phyloP scores from a whole-genome alignment of 768 basidiomycete species.

The Termitomyces sp. region DNA sequence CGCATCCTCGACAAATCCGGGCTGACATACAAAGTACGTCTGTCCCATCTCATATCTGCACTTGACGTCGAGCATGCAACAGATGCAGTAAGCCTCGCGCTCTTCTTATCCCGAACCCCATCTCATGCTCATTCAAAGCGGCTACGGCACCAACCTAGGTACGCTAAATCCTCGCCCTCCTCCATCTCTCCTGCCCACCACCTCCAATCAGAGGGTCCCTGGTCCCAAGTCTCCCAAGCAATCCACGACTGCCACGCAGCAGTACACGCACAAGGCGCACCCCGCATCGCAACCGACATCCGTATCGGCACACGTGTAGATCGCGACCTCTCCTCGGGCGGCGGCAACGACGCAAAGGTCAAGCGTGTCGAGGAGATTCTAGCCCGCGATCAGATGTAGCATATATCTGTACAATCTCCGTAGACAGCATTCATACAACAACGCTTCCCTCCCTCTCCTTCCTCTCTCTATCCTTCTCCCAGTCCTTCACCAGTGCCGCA shows the following conservation, averaged over 20 bases:
- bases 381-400: constrained; percentile 25
- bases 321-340: constrained; percentile 51
- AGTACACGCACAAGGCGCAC: constrained; percentile 70
- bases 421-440: constrained; percentile 20
- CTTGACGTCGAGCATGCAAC: neutral
- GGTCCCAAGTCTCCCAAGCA: constrained; percentile 75
- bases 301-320: constrained; percentile 89
- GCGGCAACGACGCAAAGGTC: constrained; percentile 78
- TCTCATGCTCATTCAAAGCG: constrained; percentile 35
- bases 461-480: constrained; percentile 38
- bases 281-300: constrained; percentile 85
- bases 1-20: constrained; percentile 79
- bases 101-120: neutral
- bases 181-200: neutral
- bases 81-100: constrained; percentile 62
- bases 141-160: constrained; percentile 89
- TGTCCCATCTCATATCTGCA: neutral
- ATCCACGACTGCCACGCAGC: constrained; percentile 91
- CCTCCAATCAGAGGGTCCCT: constrained; percentile 62
- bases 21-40: constrained; percentile 66
- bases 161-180: constrained; percentile 15
- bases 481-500: constrained; percentile 37
- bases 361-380: constrained; percentile 78
- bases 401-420: no score
- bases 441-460: constrained; percentile 40